Conservation (phyloP, 2,329 filamentous ascomycete species). For the Trichoderma hamatum region DNA sequence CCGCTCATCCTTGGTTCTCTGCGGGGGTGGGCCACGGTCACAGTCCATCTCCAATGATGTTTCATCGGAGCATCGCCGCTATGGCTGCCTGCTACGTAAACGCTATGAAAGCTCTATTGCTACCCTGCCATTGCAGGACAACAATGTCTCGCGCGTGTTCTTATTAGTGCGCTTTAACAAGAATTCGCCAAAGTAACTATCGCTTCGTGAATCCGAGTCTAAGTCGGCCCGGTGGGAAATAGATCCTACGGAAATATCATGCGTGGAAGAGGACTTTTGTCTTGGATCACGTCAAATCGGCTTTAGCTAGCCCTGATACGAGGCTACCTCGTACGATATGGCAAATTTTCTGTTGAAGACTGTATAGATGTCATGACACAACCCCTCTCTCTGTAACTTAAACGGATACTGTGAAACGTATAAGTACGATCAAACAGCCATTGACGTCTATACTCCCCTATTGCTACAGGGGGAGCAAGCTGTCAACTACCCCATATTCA, state of each 20-base stretch:
- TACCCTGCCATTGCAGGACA: background rate
- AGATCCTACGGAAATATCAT: background rate
- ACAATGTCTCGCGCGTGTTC: background rate
- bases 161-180: constrained; percentile 10
- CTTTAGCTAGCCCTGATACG: background rate
- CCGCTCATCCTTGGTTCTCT: background rate
- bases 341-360: background rate
- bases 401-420: background rate
- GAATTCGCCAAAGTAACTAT: background rate
- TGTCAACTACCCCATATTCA: background rate
- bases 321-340: background rate
- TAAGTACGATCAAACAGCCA: background rate
- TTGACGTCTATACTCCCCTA: background rate
- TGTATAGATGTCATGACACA: background rate
- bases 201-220: background rate
- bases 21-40: constrained; percentile 11
- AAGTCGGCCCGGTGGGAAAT: background rate
- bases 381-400: background rate
- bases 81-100: background rate
- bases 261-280: background rate
- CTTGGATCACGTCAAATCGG: background rate
- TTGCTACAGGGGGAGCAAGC: background rate
- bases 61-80: constrained; percentile 1
- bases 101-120: background rate
- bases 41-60: background rate